Conservation (phyloP, 163 green algal genomes). For the Coccomyxa subellipsoidea region DNA sequence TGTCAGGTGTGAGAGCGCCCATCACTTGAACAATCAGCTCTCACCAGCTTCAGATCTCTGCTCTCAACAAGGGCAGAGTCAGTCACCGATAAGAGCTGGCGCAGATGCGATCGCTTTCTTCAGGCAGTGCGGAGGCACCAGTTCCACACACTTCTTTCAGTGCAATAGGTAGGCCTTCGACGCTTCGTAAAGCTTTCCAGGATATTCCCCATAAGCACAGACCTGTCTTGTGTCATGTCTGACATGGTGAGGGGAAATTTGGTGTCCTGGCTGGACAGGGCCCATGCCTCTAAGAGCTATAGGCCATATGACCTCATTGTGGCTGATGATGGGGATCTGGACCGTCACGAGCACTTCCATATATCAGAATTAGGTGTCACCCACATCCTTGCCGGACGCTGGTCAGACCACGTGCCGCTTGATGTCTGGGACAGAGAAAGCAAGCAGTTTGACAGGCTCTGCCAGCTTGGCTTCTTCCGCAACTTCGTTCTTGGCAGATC, state of each 20-base stretch:
- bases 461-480: slow-evolving; percentile 71
- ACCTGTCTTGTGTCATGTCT: too few relatives aligned
- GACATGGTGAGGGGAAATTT: not conserved
- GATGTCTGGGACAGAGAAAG: slow-evolving; percentile 72
- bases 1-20: too few relatives aligned
- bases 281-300: slow-evolving; percentile 44
- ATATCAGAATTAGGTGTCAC: slow-evolving; percentile 74
- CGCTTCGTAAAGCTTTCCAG: too few relatives aligned
- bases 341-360: slow-evolving; percentile 72
- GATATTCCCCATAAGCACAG: too few relatives aligned
- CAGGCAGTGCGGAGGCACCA: too few relatives aligned
- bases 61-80: too few relatives aligned
- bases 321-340: slow-evolving; percentile 47
- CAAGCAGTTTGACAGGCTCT: slow-evolving; percentile 71
- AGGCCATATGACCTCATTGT: slow-evolving; percentile 78
- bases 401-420: slow-evolving; percentile 73
- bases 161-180: too few relatives aligned
- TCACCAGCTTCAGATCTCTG: too few relatives aligned
- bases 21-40: too few relatives aligned
- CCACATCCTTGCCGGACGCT: slow-evolving; percentile 55
- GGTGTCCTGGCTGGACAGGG: slow-evolving; percentile 1
- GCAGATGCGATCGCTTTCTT: too few relatives aligned
- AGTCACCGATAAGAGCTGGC: too few relatives aligned
- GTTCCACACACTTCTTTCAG: too few relatives aligned
- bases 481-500: slow-evolving; percentile 61